Conservation (phyloP, 2,329 filamentous ascomycete genomes). For the Ceratocystis eucalypticola region DNA sequence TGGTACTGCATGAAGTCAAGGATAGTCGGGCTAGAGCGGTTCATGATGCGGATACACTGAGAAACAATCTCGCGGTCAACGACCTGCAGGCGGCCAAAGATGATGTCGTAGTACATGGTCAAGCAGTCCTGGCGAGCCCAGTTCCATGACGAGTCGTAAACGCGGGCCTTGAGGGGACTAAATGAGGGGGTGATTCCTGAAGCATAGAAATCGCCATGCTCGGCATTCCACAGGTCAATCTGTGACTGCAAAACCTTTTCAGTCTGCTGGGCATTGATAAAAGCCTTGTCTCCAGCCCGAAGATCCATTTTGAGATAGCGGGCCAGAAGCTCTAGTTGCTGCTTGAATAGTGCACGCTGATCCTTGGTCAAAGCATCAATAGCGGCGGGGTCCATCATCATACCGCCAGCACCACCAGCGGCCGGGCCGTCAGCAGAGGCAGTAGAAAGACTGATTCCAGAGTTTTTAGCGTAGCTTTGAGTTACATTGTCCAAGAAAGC, state of each 20-base stretch:
- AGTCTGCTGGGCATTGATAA: constrained; percentile 70
- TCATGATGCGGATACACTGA: constrained; percentile 98
- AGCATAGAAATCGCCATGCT: constrained; percentile 95
- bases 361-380: constrained; percentile 96
- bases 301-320: constrained; percentile 96
- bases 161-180: constrained; percentile 80
- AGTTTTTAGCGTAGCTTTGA: constrained; percentile 75
- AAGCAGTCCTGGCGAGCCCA: constrained; percentile 96
- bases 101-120: constrained; percentile 98
- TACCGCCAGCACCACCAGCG: constrained; percentile 55
- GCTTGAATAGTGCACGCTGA: constrained; percentile 90
- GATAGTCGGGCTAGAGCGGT: constrained; percentile 87
- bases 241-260: constrained; percentile 81
- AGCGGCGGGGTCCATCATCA: constrained; percentile 99
- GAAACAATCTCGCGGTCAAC: constrained; percentile 97
- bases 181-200: constrained; percentile 89
- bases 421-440: constrained; percentile 61
- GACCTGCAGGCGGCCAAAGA: constrained; percentile 84
- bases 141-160: constrained; percentile 98
- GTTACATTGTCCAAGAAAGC: constrained; percentile 76
- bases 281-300: constrained; percentile 89
- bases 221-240: constrained; percentile 83
- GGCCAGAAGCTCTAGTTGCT: constrained; percentile 89
- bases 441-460: constrained; percentile 71
- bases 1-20: constrained; percentile 99